Percentiles rank a stretch among this genome's conserved stretches.
phyloP scores from a whole-genome alignment of 306 rosid species.

The Oemleria cerasiformis region DNA sequence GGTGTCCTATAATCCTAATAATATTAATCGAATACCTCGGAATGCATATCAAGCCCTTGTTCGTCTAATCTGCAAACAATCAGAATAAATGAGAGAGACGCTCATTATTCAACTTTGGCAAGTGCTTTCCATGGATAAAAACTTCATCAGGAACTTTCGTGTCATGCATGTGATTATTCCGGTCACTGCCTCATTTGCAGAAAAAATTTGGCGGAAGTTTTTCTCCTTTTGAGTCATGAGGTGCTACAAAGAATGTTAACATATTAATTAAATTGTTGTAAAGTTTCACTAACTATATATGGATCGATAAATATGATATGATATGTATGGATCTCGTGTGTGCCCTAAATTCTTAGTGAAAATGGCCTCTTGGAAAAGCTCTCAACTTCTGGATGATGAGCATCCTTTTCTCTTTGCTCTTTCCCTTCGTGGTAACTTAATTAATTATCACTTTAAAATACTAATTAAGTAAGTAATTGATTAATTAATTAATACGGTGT shows the following conservation, averaged over 20 bases:
- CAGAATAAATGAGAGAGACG: too few relatives aligned
- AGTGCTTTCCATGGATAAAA: too few relatives aligned
- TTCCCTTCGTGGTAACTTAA: constrained; percentile 7
- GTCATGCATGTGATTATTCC: too few relatives aligned
- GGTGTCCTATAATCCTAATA: constrained; percentile 7
- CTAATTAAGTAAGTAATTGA: background rate
- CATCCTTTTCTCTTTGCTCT: background rate
- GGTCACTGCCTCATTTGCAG: too few relatives aligned
- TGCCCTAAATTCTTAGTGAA: background rate
- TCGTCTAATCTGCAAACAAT: too few relatives aligned
- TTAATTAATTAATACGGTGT: background rate
- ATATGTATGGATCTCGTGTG: background rate
- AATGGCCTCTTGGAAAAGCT: background rate
- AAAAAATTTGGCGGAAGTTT: too few relatives aligned
- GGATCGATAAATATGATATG: background rate
- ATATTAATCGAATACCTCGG: background rate
- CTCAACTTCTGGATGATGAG: background rate
- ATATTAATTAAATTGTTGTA: background rate
- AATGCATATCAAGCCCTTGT: constrained; percentile 1
- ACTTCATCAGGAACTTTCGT: too few relatives aligned
- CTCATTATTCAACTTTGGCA: too few relatives aligned
- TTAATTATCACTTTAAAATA: background rate
- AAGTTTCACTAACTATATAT: background rate
- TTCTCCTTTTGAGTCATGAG: too few relatives aligned
- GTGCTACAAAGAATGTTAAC: background rate